Evolutionary conservation across 306 rosid genomes (phyloP).

Genomic region (Vachellia collinsii): DNA sequence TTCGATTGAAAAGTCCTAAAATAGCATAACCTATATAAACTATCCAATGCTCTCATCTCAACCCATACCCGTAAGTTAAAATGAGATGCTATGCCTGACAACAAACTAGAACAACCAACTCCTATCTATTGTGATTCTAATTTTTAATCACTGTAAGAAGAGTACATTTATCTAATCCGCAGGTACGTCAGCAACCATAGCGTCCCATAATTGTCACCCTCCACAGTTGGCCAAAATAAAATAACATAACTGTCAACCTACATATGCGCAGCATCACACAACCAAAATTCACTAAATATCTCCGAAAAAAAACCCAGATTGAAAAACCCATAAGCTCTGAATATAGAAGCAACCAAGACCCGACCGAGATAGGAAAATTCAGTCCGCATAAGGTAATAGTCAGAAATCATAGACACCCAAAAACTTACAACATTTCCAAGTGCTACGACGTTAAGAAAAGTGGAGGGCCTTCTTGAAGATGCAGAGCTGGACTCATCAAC

Average conservation of each 20-base stretch:
- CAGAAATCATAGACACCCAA: not conserved
- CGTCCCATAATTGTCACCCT: not conserved
- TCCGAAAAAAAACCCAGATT: not conserved
- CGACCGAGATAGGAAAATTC: not conserved
- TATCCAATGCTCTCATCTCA: not conserved
- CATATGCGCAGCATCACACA: not conserved
- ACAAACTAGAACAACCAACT: not conserved
- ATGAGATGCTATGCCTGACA: not conserved
- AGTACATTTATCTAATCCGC: not conserved
- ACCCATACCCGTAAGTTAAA: not conserved
- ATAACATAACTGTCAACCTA: not conserved
- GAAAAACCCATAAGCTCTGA: not conserved
- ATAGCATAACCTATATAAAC: not conserved
- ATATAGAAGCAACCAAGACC: not conserved
- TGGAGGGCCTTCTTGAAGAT: constrained; percentile 70
- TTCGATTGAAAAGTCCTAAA: not conserved
- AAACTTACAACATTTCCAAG: constrained; percentile 91
- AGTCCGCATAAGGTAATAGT: not conserved
- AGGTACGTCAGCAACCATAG: not conserved
- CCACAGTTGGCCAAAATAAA: not conserved
- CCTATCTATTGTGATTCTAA: not conserved
- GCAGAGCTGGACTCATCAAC: constrained; percentile 65
- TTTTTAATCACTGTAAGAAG: not conserved
- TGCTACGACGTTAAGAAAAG: constrained; percentile 91
- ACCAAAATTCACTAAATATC: not conserved